These are phyloP conservation scores for Grosmannia serpens DNA, from an alignment of 2,329 filamentous ascomycete genomes.

Conservation along the genomic window DNA sequence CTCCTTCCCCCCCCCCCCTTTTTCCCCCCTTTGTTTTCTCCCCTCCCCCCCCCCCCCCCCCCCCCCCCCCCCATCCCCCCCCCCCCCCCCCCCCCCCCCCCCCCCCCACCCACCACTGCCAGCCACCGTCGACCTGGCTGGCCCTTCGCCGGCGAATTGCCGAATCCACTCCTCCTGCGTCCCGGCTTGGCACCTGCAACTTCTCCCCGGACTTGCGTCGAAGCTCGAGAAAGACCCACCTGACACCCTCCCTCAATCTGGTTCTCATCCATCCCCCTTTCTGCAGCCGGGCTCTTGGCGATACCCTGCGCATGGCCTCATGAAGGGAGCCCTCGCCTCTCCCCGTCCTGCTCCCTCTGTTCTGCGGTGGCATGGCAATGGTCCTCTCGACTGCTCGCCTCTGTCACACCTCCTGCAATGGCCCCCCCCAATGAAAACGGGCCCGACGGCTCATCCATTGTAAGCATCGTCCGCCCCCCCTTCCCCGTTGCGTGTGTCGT, in stretches of 20 bases:
- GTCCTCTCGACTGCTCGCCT: neutral
- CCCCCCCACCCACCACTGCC: neutral
- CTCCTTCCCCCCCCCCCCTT: too few species aligned
- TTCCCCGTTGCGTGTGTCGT: neutral
- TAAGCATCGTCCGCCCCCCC: conserved; percentile 26
- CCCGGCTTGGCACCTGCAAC: neutral
- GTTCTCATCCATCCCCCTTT: neutral
- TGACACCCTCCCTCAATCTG: too few species aligned
- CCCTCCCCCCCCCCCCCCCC: neutral
- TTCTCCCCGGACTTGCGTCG: neutral
- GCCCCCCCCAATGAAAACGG: conserved; percentile 39
- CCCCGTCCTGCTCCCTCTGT: neutral
- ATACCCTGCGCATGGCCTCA: neutral
- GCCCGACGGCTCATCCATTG: conserved; percentile 67
- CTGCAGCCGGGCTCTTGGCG: neutral
- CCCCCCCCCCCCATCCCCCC: neutral
- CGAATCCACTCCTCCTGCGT: neutral
- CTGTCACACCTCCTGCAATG: conserved; percentile 20
- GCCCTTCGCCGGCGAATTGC: neutral
- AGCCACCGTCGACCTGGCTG: neutral
- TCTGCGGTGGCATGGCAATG: conserved; percentile 1
- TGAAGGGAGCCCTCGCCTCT: neutral
- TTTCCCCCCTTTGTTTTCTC: neutral
- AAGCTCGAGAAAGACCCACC: neutral
- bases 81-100: neutral